These are phyloP conservation scores for Penicillium sclerotiorum DNA, from an alignment of 2,329 filamentous ascomycete species.

Conservation along the genomic window DNA sequence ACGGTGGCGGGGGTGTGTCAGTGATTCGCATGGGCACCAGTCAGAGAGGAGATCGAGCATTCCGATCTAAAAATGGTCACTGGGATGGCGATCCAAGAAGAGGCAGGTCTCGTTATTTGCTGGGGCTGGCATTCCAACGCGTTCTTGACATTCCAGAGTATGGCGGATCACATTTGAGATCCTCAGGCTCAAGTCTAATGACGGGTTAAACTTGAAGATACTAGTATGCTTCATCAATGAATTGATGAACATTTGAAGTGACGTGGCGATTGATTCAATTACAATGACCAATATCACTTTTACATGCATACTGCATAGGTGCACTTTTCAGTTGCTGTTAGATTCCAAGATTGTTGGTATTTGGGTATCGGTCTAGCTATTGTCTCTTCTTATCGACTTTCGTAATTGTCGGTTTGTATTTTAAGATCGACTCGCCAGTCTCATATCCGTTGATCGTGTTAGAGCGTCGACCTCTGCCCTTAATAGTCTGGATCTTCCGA, in stretches of 20 bases:
- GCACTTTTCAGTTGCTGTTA: too few relatives aligned
- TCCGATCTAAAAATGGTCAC: conserved; percentile 14
- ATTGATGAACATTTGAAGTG: too few relatives aligned
- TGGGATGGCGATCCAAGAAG: conserved; percentile 17
- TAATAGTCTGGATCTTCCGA: conserved; percentile 79
- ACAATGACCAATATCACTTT: too few relatives aligned
- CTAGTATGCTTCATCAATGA: too few relatives aligned
- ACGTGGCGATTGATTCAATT: too few relatives aligned
- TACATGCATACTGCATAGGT: too few relatives aligned
- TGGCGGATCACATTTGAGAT: conserved; percentile 11
- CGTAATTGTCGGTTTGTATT: conserved; percentile 12
- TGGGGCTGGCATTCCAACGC: conserved; percentile 16
- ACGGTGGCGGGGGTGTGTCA: conserved; percentile 19
- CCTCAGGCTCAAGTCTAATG: too few relatives aligned
- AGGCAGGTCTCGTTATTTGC: neutral
- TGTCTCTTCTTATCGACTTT: conserved; percentile 19
- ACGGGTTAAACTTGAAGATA: too few relatives aligned
- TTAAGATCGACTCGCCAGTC: conserved; percentile 24
- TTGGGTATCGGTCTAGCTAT: too few relatives aligned
- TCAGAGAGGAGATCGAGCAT: conserved; percentile 15
- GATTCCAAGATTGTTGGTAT: too few relatives aligned
- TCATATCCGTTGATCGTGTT: conserved; percentile 19
- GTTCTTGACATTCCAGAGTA: conserved; percentile 21
- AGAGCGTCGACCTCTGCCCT: conserved; percentile 58
- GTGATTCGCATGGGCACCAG: conserved; percentile 1